These are phyloP conservation scores for Brettanomyces bruxellensis DNA, from an alignment of 805 yeast genomes.

Conservation along the genomic window DNA sequence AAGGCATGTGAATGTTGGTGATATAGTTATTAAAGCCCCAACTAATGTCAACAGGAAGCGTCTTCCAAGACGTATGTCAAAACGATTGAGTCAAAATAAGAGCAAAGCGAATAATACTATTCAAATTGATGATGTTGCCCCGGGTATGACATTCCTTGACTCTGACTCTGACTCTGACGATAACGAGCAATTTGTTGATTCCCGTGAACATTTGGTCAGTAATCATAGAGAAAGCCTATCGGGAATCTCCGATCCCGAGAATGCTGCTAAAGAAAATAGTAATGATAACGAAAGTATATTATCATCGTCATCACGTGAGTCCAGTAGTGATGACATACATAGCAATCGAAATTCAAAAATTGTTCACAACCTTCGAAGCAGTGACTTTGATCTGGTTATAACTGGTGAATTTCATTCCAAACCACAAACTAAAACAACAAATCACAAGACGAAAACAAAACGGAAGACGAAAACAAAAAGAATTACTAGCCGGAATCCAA, in stretches of 20 bases:
- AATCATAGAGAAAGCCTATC: too few species aligned
- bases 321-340: not conserved
- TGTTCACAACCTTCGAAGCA: not conserved
- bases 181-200: too few species aligned
- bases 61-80: too few species aligned
- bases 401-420: not conserved
- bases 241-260: too few species aligned
- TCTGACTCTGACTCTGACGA: too few species aligned
- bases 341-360: not conserved
- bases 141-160: too few species aligned
- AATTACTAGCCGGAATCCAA: too few species aligned
- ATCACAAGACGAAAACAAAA: not conserved
- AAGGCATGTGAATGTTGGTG: conserved; percentile 18
- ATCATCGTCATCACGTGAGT: conserved; percentile 1
- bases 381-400: not conserved
- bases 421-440: not conserved
- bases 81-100: too few species aligned
- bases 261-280: too few species aligned
- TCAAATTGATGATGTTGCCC: too few species aligned
- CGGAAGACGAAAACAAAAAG: not conserved
- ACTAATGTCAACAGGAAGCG: not conserved
- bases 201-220: too few species aligned
- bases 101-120: too few species aligned
- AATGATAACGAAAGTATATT: not conserved
- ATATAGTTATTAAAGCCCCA: conserved; percentile 17